phyloP scores from a whole-genome alignment of 2,329 filamentous ascomycete species.

The Penicillium olsonii region DNA sequence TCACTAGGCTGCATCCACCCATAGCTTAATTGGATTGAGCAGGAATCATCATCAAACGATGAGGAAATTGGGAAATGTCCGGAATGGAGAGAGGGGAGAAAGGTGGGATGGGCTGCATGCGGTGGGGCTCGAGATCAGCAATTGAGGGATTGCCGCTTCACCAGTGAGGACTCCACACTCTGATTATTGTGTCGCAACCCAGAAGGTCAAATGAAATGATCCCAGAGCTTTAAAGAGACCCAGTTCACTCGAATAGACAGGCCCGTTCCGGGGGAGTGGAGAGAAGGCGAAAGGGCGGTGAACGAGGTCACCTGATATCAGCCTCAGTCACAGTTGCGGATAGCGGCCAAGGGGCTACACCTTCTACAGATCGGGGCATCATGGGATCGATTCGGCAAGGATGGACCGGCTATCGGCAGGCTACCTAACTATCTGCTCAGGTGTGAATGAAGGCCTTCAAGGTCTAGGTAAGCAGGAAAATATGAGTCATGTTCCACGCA shows the following conservation, averaged over 20 bases:
- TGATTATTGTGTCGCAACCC: conserved; percentile 2
- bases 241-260: conserved; percentile 15
- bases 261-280: conserved; percentile 17
- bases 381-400: not conserved
- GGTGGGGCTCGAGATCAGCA: conserved; percentile 22
- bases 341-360: conserved; percentile 7
- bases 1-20: conserved; percentile 36
- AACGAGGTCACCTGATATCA: conserved; percentile 29
- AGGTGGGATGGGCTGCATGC: conserved; percentile 28
- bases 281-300: conserved; percentile 31
- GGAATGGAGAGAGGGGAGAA: conserved; percentile 17
- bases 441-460: not conserved
- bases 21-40: conserved; percentile 31
- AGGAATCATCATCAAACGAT: conserved; percentile 30
- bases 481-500: not conserved
- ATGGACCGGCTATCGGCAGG: not conserved
- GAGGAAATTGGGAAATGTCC: conserved; percentile 10
- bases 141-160: conserved; percentile 15
- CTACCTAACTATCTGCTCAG: too few relatives aligned
- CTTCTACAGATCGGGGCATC: not conserved
- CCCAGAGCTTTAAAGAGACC: conserved; percentile 8
- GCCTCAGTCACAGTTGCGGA: conserved; percentile 11
- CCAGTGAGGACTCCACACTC: conserved; percentile 16
- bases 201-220: conserved; percentile 13
- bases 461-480: not conserved